Percentiles rank a stretch among this genome's conserved stretches.
Conservation (phyloP, 768 basidiomycete species). For the Pisolithus sp. region DNA sequence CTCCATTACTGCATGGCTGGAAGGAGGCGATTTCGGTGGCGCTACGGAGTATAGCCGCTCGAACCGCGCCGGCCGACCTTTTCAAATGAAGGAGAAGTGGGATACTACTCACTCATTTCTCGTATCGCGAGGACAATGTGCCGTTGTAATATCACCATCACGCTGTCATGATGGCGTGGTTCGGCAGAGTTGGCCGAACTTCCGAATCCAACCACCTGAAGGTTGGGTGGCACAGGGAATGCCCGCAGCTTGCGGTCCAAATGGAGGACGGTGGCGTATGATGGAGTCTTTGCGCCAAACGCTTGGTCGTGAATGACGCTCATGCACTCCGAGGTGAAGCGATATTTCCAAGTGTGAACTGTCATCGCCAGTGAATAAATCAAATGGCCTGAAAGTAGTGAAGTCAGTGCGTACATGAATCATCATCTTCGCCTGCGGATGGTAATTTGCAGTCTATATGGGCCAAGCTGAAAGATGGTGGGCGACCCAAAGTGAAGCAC, state of each 20-base stretch:
- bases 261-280: constrained; percentile 61
- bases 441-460: constrained; percentile 67
- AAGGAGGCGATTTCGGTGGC: neutral
- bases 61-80: neutral
- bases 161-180: constrained; percentile 31
- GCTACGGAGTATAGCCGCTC: neutral
- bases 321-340: constrained; percentile 64
- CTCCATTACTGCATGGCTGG: neutral
- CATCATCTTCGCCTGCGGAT: constrained; percentile 38
- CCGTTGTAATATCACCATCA: constrained; percentile 50
- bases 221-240: constrained; percentile 57
- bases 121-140: constrained; percentile 64
- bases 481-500: constrained; percentile 65
- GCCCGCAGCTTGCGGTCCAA: constrained; percentile 61
- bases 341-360: constrained; percentile 69
- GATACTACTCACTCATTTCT: constrained; percentile 52
- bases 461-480: constrained; percentile 59
- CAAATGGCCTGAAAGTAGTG: neutral
- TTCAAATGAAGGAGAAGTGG: neutral
- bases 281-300: constrained; percentile 62
- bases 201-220: constrained; percentile 66
- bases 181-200: constrained; percentile 40
- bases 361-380: neutral
- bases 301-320: constrained; percentile 64
- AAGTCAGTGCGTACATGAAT: constrained; percentile 45